Conservation (phyloP, 2,329 filamentous ascomycete genomes). For the Colletotrichum simmondsii region DNA sequence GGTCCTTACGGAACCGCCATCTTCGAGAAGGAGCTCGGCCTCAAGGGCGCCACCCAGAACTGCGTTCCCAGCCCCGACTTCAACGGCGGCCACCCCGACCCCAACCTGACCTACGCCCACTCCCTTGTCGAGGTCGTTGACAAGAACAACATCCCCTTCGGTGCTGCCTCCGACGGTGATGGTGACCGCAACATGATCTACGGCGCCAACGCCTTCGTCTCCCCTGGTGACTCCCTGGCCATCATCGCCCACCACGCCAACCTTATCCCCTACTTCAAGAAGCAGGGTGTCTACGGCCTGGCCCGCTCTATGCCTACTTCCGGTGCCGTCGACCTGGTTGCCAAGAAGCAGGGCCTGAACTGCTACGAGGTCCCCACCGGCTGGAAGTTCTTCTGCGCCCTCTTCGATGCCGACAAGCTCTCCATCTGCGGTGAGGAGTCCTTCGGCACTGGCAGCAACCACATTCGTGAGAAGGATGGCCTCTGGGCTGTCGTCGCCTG, state of each 20-base stretch:
- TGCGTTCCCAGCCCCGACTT: constrained; percentile 94
- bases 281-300: constrained; percentile 94
- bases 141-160: constrained; percentile 91
- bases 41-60: constrained; percentile 85
- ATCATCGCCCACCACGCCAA: constrained; percentile 98
- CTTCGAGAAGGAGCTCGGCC: constrained; percentile 92
- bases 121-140: constrained; percentile 94
- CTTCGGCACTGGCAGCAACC: constrained; percentile 97
- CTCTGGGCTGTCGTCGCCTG: constrained; percentile 97
- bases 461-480: constrained; percentile 99
- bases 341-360: constrained; percentile 90
- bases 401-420: constrained; percentile 94
- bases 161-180: constrained; percentile 95
- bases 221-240: constrained; percentile 94
- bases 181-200: constrained; percentile 99
- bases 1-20: constrained; percentile 95
- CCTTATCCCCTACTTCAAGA: constrained; percentile 98
- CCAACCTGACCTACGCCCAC: constrained; percentile 96
- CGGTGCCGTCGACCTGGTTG: constrained; percentile 93
- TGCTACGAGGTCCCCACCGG: constrained; percentile 98
- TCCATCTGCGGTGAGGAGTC: constrained; percentile 99
- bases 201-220: constrained; percentile 95
- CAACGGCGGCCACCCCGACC: constrained; percentile 95
- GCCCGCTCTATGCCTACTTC: constrained; percentile 98
- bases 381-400: constrained; percentile 99